Evolutionary conservation across 495 filamentous ascomycete species (phyloP).

Genomic region (Lepidopterella palustris): DNA sequence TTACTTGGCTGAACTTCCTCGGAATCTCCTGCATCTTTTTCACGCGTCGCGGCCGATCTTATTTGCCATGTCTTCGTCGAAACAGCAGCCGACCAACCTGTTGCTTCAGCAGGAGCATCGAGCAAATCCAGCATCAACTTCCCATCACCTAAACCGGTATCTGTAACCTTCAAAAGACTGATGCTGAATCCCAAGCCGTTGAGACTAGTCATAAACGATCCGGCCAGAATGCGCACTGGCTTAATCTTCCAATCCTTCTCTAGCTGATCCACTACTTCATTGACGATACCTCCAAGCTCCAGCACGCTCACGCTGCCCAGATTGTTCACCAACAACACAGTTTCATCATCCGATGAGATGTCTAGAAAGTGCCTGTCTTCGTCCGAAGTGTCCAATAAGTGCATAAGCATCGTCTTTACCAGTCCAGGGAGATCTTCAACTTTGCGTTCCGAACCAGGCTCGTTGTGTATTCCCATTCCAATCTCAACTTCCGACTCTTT

Average conservation of each 20-base stretch:
- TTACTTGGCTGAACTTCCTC: constrained; percentile 58
- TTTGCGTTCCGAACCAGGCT: constrained; percentile 74
- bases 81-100: constrained; percentile 77
- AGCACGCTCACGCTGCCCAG: constrained; percentile 85
- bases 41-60: constrained; percentile 17
- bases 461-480: constrained; percentile 98
- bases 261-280: constrained; percentile 81
- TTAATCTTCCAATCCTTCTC: constrained; percentile 59
- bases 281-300: constrained; percentile 81
- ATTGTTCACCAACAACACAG: constrained; percentile 85
- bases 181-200: constrained; percentile 93
- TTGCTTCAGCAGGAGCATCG: constrained; percentile 76
- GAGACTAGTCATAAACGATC: constrained; percentile 78
- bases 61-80: constrained; percentile 48
- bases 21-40: constrained; percentile 33
- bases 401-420: constrained; percentile 70
- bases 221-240: constrained; percentile 60
- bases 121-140: constrained; percentile 80
- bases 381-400: constrained; percentile 73
- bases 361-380: constrained; percentile 74
- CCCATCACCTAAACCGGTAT: constrained; percentile 68
- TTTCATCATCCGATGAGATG: constrained; percentile 54
- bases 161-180: constrained; percentile 69
- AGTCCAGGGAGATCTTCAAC: constrained; percentile 59
- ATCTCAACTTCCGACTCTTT: constrained; percentile 74